Base-by-base conservation (phyloP, 1,139 yeast species). In the Wickerhamiella pararugosa region DNA sequence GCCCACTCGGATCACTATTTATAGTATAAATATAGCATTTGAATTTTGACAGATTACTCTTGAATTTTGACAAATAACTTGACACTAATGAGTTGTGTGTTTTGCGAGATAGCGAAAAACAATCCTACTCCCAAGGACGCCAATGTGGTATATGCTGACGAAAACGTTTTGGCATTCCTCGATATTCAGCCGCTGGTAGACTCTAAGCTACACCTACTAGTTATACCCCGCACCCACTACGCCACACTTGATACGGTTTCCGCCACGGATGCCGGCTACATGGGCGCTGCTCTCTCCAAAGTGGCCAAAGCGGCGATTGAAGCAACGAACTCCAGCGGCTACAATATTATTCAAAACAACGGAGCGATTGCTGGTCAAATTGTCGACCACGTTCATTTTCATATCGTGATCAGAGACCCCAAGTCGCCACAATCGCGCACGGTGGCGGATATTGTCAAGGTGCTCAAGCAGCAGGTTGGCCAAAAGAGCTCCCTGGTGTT, bases 301-400 rank as follows among this genome's bases (percentile, higher is more conserved):
- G 66, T 83, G 52, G 76, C 84, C 46, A 68, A 69, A 47, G 76
- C 75, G 1, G 56, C 71, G 30, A 47, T 51, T 25, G 60, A 46
- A 7, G 64, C 62, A n/a, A 75, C 77, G 5, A 76, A 73, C 5
- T 79, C 82, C 26, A 68, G 67, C 32, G 92, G 92, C 27, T 83
- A 81, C 67, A 84, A 84, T 56, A 61, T 84, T 25, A 67, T 84
- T 48, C 95, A 84, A 60, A 84, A 84, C 65, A 84, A 84, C 52
- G 94, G 95, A 29, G 64, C 77, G 52, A 74, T 79, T 48, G 94
- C 94, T 8, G 94, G 86, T 54, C 94, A 84, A 60, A 77, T 70
- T 41, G 94, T 84, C 43, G 86, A 77, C 55, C 95, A 84, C 58
- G 94, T 83, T 43, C 95, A 84, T 59, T 83, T 83, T 73, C 95